Percentiles rank a stretch among this genome's conserved stretches.
phyloP scores from a whole-genome alignment of 371 early-diverging fungal species.

The Apophysomyces trapeziformis region DNA sequence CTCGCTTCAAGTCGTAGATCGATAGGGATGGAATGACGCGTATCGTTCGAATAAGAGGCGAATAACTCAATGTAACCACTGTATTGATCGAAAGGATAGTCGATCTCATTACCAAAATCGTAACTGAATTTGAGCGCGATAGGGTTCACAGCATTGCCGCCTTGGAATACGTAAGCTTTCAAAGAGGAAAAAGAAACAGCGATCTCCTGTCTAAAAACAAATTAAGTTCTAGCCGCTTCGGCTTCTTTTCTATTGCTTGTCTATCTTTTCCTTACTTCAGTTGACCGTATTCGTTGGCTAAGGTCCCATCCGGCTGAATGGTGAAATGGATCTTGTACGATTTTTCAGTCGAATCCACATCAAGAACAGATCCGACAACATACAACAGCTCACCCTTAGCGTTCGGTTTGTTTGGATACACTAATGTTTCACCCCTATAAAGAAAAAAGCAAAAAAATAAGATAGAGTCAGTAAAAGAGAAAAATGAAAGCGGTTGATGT shows the following conservation, averaged over 20 bases:
- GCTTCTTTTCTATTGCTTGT: not conserved
- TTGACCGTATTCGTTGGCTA: slow-evolving; percentile 33
- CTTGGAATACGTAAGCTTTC: slow-evolving; percentile 21
- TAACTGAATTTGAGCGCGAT: slow-evolving; percentile 33
- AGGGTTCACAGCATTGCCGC: slow-evolving; percentile 34
- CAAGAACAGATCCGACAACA: slow-evolving; percentile 31
- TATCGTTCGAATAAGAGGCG: slow-evolving; percentile 26
- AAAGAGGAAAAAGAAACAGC: slow-evolving; percentile 33
- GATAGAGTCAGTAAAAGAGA: no score
- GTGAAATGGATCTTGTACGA: slow-evolving; percentile 34
- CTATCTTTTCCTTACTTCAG: slow-evolving; percentile 22
- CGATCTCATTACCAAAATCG: slow-evolving; percentile 34
- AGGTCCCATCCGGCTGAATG: slow-evolving; percentile 34
- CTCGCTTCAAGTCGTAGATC: slow-evolving; percentile 38
- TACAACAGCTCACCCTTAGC: slow-evolving; percentile 32
- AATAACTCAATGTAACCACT: slow-evolving; percentile 31
- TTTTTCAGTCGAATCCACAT: slow-evolving; percentile 37
- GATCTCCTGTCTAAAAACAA: slow-evolving; percentile 26
- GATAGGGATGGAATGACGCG: slow-evolving; percentile 31
- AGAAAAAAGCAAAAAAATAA: no score
- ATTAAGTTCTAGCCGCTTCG: not conserved
- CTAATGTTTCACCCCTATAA: slow-evolving; percentile 22
- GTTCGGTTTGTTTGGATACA: slow-evolving; percentile 33
- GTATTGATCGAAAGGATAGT: slow-evolving; percentile 44
- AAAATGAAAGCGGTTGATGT: not conserved